A percentile compares a stretch with the other conserved stretches of the same genome.
These are phyloP conservation scores for Friedmanniomyces endolithicus DNA, from an alignment of 495 filamentous ascomycete genomes.

Conservation along the genomic window DNA sequence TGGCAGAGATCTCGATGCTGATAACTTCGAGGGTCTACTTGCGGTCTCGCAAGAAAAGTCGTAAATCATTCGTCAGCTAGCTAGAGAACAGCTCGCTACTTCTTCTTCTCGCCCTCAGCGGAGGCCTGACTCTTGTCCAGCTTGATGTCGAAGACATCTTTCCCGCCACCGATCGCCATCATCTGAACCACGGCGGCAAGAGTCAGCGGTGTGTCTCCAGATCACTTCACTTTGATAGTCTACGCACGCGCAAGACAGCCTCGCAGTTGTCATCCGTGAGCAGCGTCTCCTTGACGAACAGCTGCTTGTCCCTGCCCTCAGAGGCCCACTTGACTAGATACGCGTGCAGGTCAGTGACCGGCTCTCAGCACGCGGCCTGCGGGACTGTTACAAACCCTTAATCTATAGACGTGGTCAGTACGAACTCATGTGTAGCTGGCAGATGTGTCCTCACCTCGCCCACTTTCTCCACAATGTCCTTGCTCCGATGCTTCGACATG, in stretches of 20 bases:
- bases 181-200: constrained; percentile 2
- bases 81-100: no score
- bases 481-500: constrained; percentile 21
- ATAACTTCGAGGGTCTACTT: no score
- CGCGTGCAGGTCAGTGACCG: not conserved
- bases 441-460: constrained; percentile 22
- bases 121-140: constrained; percentile 7
- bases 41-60: no score
- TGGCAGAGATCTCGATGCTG: no score
- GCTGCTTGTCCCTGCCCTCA: constrained; percentile 21
- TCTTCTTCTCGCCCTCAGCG: constrained; percentile 9
- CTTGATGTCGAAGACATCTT: constrained; percentile 25
- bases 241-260: constrained; percentile 15
- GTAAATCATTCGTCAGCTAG: no score
- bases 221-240: no score
- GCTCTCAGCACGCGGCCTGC: not conserved
- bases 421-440: not conserved
- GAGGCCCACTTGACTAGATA: not conserved
- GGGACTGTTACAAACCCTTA: no score
- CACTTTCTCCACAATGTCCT: constrained; percentile 15
- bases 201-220: no score
- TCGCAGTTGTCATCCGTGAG: constrained; percentile 25
- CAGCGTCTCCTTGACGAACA: constrained; percentile 22
- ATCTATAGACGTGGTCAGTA: no score
- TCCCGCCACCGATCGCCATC: constrained; percentile 23